Base-by-base conservation (phyloP, 192 early-diverging fungal genomes). In the Globomyces pollinis-pini region DNA sequence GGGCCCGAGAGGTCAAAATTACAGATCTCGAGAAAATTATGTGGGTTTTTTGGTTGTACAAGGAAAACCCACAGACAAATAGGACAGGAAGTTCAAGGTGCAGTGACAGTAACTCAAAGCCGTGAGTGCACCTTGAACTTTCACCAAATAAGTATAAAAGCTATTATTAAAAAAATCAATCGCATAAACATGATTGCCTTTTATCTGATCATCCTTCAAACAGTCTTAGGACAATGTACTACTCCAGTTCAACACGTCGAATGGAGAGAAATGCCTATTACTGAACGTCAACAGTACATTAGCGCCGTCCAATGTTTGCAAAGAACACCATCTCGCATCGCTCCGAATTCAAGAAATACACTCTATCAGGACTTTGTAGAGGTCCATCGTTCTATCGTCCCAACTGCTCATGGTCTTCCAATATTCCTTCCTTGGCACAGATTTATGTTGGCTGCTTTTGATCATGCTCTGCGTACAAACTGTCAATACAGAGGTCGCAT, bases 371-470 rank as follows among this genome's bases (percentile, higher is more conserved):
- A 68, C 41, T 20, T 62, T 11, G 66, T 68, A n/a, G 56, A 16
- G 2, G 33, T 62, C 0, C 66, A 68, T 38, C n/a, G 21, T 32
- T 39, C 41, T 21, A 51, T 26, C 11, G 39, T 42, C 1, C 7
- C 12, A 18, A 26, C 12, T 12, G 34, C 28, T 7, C 62, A 64
- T 43, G 11, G 38, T 29, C 42, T 32, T 29, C 54, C 47, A 31
- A 8, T 16, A n/a, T 74, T 74, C 62, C 50, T 74, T 21, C 72
- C 72, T 1, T 74, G 72, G 72, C 72, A 74, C 55, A 59, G 72
- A 2, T 54, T 52, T 35, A 60, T 60, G 50, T 39, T 74, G 1
- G 50, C 30, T 20, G 15, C 57, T 26, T 43, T 63, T 21, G 66
- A 68, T 32, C 21, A 55, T 52, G 54, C 43, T 26, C 12, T 74